Base-by-base conservation (phyloP, 352 stramenopile genomes). In the Phytopythium delawarense region DNA sequence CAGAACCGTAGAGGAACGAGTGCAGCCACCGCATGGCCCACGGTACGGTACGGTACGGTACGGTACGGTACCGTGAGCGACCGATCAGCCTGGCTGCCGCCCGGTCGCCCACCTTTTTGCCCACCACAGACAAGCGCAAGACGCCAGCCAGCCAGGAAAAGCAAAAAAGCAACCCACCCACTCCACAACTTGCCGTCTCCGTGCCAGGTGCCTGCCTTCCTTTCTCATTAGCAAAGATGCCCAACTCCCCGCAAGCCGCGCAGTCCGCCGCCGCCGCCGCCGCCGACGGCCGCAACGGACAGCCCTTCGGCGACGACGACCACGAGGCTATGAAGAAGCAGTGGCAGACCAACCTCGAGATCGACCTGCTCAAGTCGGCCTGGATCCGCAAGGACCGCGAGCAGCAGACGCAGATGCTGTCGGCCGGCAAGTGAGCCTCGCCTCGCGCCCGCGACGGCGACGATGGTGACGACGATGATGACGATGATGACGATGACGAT, bases 361-460 rank as follows among this genome's bases (percentile, higher is more conserved):
- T 84, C 64, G 76, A 84, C 60, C 59, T 84, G 40, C 73, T 84
- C 64, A 84, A 84, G 73, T 81, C 73, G 16, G 76, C 76, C 2
- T 81, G 73, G 76, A 84, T 84, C 62, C 76, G 78, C 51, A 84
- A 84, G 65, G 76, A 84, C 69, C 76, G 76, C 49, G 76, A 84
- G 39, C 25, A 48, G 21, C 55, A 60, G 37, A 39, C 39, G 13
- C 55, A 60, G 37, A 60, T 60, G 55, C 55, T 60, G 4, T 60
- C 55, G 39, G 40, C 55, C 7, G 55, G 13, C 55, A 60, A 60
- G 55, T 60, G 55, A 60, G 25, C 48, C 25, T n/a, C 11, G 18
- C 46, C 11, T 3, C 13, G 23, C 46, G 46, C 46, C 11, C 4
- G 12, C 8, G 12, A 21, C 23, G 0, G 13, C 16, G 46, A n/a